phyloP scores from a whole-genome alignment of 495 filamentous ascomycete genomes.

The Cenococcum geophilum region DNA sequence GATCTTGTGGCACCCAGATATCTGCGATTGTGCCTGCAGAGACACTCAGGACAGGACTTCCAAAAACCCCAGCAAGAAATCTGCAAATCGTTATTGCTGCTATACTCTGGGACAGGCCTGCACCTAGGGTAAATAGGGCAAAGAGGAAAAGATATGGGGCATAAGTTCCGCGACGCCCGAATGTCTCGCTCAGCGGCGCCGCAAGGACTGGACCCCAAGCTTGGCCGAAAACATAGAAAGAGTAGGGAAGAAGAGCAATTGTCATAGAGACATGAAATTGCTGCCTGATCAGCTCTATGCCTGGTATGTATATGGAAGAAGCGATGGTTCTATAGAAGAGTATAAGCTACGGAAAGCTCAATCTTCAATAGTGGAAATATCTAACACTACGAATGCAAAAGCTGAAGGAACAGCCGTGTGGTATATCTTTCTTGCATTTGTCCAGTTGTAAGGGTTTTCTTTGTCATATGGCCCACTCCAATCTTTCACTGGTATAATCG shows the following conservation, averaged over 20 bases:
- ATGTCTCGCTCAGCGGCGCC: conserved; percentile 31
- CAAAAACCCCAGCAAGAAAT: conserved; percentile 33
- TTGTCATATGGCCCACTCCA: too few species aligned
- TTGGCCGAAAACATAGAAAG: conserved; percentile 30
- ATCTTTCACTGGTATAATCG: too few species aligned
- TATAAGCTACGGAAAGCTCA: too few species aligned
- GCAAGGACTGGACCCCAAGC: conserved; percentile 31
- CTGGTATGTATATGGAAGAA: conserved; percentile 33
- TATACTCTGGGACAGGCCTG: conserved; percentile 28
- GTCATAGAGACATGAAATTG: conserved; percentile 26
- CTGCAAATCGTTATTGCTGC: conserved; percentile 20
- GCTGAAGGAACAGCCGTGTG: too few species aligned
- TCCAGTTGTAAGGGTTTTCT: too few species aligned
- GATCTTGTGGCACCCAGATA: conserved; percentile 2
- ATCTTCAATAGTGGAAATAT: too few species aligned
- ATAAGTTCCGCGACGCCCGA: conserved; percentile 28
- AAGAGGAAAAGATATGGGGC: conserved; percentile 26
- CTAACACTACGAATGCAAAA: too few species aligned
- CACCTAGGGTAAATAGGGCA: conserved; percentile 31
- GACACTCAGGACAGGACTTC: conserved; percentile 14
- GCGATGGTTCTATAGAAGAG: background rate
- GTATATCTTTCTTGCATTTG: too few species aligned
- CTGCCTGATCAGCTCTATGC: conserved; percentile 13
- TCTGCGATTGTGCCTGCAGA: conserved; percentile 9
- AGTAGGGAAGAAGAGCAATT: conserved; percentile 29